These are phyloP conservation scores for Amylocystis lapponica DNA, from an alignment of 768 basidiomycete species.

Conservation along the genomic window DNA sequence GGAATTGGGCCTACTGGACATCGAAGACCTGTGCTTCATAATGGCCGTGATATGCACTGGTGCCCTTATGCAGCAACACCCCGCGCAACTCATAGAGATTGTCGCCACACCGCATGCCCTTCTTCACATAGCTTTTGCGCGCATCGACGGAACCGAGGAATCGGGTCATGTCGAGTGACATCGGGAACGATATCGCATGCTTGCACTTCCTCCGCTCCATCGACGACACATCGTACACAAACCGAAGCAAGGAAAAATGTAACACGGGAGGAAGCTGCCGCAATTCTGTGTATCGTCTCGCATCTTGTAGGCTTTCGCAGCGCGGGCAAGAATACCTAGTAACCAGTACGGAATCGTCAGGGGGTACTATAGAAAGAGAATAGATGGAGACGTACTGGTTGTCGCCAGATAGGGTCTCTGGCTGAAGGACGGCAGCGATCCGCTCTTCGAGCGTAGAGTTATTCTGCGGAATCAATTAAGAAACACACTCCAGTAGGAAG, in stretches of 20 bases:
- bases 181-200: slow-evolving; percentile 73
- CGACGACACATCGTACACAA: slow-evolving; percentile 75
- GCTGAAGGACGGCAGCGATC: slow-evolving; percentile 54
- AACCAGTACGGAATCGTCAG: background rate
- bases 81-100: slow-evolving; percentile 77
- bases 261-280: slow-evolving; percentile 76
- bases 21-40: slow-evolving; percentile 86
- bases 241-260: slow-evolving; percentile 91
- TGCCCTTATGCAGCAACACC: slow-evolving; percentile 82
- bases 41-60: slow-evolving; percentile 89
- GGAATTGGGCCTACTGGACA: slow-evolving; percentile 40
- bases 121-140: slow-evolving; percentile 5
- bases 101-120: slow-evolving; percentile 3
- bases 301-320: slow-evolving; percentile 71
- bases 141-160: slow-evolving; percentile 39
- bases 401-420: slow-evolving; percentile 74
- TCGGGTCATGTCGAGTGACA: slow-evolving; percentile 61
- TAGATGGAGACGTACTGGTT: slow-evolving; percentile 54
- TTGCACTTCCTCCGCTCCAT: slow-evolving; percentile 88
- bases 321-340: slow-evolving; percentile 78
- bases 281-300: slow-evolving; percentile 70
- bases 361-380: background rate
- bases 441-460: slow-evolving; percentile 71
- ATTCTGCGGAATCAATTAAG: slow-evolving; percentile 37
- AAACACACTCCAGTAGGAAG: too few relatives aligned